Percentiles rank a stretch among this genome's conserved stretches.
Conservation (phyloP, 75 land plant genomes). For the Cunninghamia lanceolata region DNA sequence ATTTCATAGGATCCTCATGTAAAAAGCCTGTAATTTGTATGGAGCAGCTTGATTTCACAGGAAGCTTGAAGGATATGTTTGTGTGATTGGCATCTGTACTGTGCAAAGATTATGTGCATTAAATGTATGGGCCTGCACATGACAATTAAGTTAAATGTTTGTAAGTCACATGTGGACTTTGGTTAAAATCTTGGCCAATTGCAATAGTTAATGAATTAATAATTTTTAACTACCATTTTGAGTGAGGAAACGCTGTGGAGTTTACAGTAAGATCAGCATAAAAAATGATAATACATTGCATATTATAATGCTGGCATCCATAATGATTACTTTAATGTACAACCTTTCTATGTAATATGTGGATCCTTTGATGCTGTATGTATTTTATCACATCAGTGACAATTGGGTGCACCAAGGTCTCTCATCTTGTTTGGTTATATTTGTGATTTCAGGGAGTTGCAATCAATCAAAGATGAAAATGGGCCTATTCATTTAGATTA, state of each 20-base stretch:
- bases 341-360: neutral
- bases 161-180: neutral
- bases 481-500: neutral
- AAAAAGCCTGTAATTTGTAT: neutral
- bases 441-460: neutral
- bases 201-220: neutral
- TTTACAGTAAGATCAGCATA: neutral
- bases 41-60: neutral
- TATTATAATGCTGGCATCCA: too few species aligned
- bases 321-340: neutral
- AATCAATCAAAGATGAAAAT: neutral
- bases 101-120: neutral
- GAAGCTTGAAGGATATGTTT: neutral
- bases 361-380: neutral
- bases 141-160: neutral
- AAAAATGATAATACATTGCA: neutral
- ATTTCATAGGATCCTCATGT: neutral
- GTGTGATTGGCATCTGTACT: neutral
- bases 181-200: neutral
- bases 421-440: neutral
- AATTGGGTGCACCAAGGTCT: neutral
- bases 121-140: neutral
- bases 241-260: neutral
- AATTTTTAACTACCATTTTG: neutral
- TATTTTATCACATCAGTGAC: neutral